A percentile compares a stretch with the other conserved stretches of the same genome.
phyloP scores from a whole-genome alignment of 345 rosid genomes.

The Rhodomyrtus tomentosa region DNA sequence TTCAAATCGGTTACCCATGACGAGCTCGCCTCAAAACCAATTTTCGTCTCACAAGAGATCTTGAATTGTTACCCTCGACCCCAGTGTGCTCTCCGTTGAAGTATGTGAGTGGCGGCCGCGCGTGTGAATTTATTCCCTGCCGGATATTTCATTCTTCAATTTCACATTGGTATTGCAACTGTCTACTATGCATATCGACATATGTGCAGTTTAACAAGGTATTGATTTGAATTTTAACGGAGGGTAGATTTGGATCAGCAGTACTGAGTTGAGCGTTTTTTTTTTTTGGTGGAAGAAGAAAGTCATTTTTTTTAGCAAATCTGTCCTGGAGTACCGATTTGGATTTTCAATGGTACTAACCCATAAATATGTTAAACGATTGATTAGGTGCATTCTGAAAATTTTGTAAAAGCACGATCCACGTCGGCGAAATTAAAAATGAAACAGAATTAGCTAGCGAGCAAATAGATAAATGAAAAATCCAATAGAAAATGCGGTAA shows the following conservation, averaged over 20 bases:
- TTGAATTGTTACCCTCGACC: too few relatives aligned
- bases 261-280: background rate
- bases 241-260: background rate
- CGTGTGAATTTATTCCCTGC: background rate
- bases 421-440: background rate
- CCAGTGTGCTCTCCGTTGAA: background rate
- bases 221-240: background rate
- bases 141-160: background rate
- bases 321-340: background rate
- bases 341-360: background rate
- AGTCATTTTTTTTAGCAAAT: background rate
- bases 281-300: rapidly evolving
- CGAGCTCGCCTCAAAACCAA: rapidly evolving
- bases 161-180: rapidly evolving
- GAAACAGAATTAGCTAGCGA: background rate
- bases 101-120: background rate
- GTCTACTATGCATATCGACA: background rate
- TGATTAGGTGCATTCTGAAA: background rate
- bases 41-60: background rate
- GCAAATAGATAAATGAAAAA: background rate
- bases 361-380: background rate
- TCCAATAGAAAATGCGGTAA: background rate
- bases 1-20: background rate
- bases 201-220: background rate
- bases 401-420: background rate